Base-by-base conservation (phyloP, 1,284 basidiomycete species). In the Tranzscheliella williamsii region DNA sequence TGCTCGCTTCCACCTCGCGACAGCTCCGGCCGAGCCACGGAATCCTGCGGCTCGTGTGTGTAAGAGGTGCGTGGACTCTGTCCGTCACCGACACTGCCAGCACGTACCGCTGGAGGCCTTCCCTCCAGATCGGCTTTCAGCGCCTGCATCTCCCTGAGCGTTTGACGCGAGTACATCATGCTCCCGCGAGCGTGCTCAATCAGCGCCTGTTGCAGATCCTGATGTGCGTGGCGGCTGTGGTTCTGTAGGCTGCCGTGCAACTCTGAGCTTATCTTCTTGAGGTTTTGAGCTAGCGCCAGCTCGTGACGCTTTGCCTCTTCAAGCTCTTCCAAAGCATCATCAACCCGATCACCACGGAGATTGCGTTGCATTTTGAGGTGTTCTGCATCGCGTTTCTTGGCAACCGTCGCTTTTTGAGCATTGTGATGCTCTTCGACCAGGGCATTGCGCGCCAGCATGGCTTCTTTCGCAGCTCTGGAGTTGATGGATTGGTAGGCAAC, bases 401-500 rank as follows among this genome's bases (percentile, higher is more conserved):
- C 50, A 13, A 66, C 48, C 4, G 63, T 52, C 2, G 53, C 57
- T 35, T 70, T 71, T 13, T 60, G 51, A 0, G 73, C 70, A 9
- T 65, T 51, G 38, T 66, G 52, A 23, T 70, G 67, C 33, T 75
- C 72, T 31, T 68, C 72, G 13, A 75, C 66, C n/a, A 75, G 43
- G 5, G 70, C 66, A 31, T 68, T 71, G 35, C 73, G 67, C 16
- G 67, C 61, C 11, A 74, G 57, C 47, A 75, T 61, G 24, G 64
- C 51, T 24, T 69, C 62, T 15, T 72, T 72, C 15, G 70, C 73
- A 1, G 71, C 57, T 22, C 73, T 40, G 1, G 70, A 53, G 24
- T 72, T 75, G 43, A 66, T 55, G 12, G 64, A 68, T 30, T 75
- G 70, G 36, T 73, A 75, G 11, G 55, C 67, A 3, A 72, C 55